Base-by-base conservation (phyloP, 768 basidiomycete genomes). In the Pholiota conissans region DNA sequence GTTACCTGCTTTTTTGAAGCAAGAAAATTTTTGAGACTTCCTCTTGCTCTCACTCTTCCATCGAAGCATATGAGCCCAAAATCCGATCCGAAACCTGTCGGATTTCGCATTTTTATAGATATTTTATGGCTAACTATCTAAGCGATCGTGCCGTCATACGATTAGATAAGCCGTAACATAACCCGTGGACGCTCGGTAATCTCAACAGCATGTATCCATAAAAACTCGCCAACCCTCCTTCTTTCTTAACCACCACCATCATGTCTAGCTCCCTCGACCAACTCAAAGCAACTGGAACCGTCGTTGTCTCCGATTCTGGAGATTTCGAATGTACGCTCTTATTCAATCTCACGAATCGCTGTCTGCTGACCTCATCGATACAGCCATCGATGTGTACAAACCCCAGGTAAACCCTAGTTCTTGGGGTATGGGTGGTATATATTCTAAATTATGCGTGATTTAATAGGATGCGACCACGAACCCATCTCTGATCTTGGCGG, bases 281-380 rank as follows among this genome's bases (percentile, higher is more conserved):
- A 59, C 90, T 96, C 71, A 96, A 96, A 71, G 83, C 89, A 65
- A 90, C 91, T 67, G 96, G 95, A 68, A 98, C 96, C 70, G 85
- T 91, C 73, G 95, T 98, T 76, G 94, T 96, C 69, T 95, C 93
- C 48, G 96, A 99, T 82, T 95, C 94, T 57, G 96, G 95, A 55
- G 95, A 97, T 76, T 96, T 97, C 71, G 92, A 91, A 76, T 83
- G 93, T 82, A 64, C 53, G 80, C 11, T 68, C 29, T 27, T 68
- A 78, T 64, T 3, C 30, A 26, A 51, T 34, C 34, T 59, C 49
- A 42, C 55, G 32, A 59, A 18, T 49, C 53, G 62, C 24, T 39
- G 59, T 27, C 45, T 60, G 46, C 61, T 73, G 39, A 70, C 62
- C 57, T 56, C 54, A 65, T 61, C 59, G 54, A 51, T 65, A 39